Evolutionary conservation across 2,329 filamentous ascomycete species (phyloP), one percentile per base, ranked within the genome.

Genomic region (Ascocoryne sarcoides): DNA sequence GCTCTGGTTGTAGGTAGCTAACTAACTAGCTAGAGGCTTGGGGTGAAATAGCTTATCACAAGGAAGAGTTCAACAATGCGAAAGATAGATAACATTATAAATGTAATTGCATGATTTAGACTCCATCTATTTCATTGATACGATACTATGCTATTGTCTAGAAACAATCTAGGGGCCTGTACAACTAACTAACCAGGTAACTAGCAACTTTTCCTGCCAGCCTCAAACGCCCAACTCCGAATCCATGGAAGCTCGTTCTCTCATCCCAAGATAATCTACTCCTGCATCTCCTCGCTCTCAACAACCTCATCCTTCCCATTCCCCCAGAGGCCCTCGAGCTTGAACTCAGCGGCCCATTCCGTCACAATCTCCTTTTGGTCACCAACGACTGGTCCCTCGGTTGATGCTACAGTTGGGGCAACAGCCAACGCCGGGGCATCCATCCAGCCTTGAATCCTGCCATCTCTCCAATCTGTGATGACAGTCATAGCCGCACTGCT

Each of bases 381-480:
- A 47, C 74, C 69, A 51, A 69, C 61, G 37, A 67, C 65, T 39
- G 40, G 23, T 45, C 69, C 64, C 32, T 61, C 62, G 48, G 59
- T 38, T 19, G 50, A 44, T 21, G 58, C 55, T 33, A 60, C 58
- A 47, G 62, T 59, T 32, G 63, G 61, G 32, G 61, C 55, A 33
- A 82, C 72, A 14, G 75, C 66, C 44, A 86, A 64, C 7, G 23
- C 23, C 5, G 89, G 88, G 2, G 87, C 75, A 53, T 88, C 83
- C 35, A 81, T 76, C 89, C 89, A 95, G 42, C 89, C 89, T 64
- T 93, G 87, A 54, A 98, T 93, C 38, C 92, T 78, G 18, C 89
- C 90, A 60, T 96, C 90, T 52, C 92, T 77, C 86, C 92, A 94
- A 67, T 98, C 92, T n/a, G 80, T 92, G 43, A 98, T 79, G 41